Evolutionary conservation across 2,329 filamentous ascomycete species (phyloP).

Genomic region (Chrysoporthe puriensis): DNA sequence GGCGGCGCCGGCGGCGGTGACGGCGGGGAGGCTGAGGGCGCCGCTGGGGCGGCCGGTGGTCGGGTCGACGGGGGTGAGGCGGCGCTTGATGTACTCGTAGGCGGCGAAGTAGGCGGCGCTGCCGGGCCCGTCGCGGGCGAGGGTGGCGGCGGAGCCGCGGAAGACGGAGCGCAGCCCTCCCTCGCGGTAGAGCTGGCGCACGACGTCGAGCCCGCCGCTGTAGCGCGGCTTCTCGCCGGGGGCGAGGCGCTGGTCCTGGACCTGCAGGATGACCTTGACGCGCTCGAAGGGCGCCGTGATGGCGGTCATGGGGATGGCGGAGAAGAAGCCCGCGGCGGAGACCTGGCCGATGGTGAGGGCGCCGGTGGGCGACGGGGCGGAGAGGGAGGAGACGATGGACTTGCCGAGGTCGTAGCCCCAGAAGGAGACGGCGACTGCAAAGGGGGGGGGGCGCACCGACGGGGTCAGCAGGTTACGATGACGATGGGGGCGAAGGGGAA

Average conservation of each 20-base stretch:
- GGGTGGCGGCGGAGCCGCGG: constrained; percentile 85
- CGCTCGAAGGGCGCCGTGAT: constrained; percentile 99
- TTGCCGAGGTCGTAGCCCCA: constrained; percentile 97
- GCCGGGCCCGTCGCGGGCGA: constrained; percentile 91
- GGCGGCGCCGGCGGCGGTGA: constrained; percentile 84
- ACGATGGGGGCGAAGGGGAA: too few relatives aligned
- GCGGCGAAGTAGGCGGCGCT: constrained; percentile 95
- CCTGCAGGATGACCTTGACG: constrained; percentile 97
- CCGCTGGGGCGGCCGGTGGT: constrained; percentile 72
- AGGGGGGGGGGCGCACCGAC: background rate
- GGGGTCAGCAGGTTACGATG: constrained; percentile 10
- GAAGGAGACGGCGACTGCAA: constrained; percentile 70
- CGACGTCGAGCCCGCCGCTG: constrained; percentile 84
- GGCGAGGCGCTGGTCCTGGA: constrained; percentile 84
- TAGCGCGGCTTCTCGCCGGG: constrained; percentile 94
- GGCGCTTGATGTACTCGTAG: constrained; percentile 93
- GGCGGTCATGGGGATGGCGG: constrained; percentile 93
- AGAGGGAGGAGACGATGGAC: constrained; percentile 73
- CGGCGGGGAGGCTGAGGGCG: constrained; percentile 77
- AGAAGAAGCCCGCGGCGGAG: constrained; percentile 94
- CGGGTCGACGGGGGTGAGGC: constrained; percentile 80
- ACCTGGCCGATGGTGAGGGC: constrained; percentile 83
- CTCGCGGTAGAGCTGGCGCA: constrained; percentile 88
- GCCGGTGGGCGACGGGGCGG: constrained; percentile 67
- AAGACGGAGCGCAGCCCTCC: constrained; percentile 92